Evolutionary conservation across 495 filamentous ascomycete genomes (phyloP).

Genomic region (Lindgomyces ingoldianus): DNA sequence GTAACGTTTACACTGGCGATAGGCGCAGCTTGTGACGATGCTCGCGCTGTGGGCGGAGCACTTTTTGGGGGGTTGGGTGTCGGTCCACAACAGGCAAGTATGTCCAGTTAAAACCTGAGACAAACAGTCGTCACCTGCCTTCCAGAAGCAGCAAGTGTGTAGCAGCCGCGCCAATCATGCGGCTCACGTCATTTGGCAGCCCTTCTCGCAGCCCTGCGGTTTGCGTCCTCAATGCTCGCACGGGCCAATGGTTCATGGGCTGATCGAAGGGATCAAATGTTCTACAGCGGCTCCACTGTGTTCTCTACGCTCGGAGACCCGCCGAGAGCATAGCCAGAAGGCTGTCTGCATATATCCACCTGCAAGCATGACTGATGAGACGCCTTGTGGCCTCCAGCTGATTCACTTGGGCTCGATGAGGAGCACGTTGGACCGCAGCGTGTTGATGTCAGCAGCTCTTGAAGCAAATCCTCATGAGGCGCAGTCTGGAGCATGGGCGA

Average conservation of each 20-base stretch:
- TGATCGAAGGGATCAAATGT: conserved; percentile 25
- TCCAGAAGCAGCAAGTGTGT: conserved; percentile 14
- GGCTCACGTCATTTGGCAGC: not conserved
- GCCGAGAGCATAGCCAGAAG: conserved; percentile 23
- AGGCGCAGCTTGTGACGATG: conserved; percentile 23
- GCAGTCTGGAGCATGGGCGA: not conserved
- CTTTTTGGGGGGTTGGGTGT: conserved; percentile 6
- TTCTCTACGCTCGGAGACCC: conserved; percentile 9
- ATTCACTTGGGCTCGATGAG: not conserved
- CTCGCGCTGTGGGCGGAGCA: conserved; percentile 27
- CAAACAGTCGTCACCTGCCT: conserved; percentile 30
- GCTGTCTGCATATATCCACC: conserved; percentile 27
- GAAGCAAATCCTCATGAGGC: not conserved
- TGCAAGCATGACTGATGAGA: not conserved
- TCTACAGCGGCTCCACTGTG: conserved; percentile 29
- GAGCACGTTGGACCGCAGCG: not conserved
- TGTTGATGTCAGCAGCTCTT: not conserved
- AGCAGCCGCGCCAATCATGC: not conserved
- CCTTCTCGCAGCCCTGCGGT: conserved; percentile 2
- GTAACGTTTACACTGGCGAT: conserved; percentile 18
- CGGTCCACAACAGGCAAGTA: conserved; percentile 17
- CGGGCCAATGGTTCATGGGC: conserved; percentile 35
- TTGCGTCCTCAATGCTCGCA: conserved; percentile 16
- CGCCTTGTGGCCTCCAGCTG: not conserved
- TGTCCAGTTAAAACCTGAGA: conserved; percentile 8